Evolutionary conservation across 129 eudicot genomes (phyloP), one percentile per base, ranked within the genome.

Genomic region (Erigeron canadensis): DNA sequence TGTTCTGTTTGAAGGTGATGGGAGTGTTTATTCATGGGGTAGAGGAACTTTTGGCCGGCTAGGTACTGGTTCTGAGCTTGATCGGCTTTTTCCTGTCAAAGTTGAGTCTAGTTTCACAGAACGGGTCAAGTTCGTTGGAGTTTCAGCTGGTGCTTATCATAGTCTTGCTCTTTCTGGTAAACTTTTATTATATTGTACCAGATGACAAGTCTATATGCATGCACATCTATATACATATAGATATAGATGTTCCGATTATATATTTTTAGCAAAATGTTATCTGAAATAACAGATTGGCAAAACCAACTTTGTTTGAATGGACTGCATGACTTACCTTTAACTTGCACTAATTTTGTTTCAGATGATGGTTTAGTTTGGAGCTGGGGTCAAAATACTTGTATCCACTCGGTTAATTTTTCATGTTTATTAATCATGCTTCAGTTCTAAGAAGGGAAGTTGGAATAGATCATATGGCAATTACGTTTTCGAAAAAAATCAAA

Each of bases 301-400:
- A 17, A 67, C 11, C 37, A 8, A 4, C 16, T 45, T 61, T n/a
- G 40, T 45, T 48, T 34, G 38, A 73, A 18, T 34, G 12, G 43
- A 51, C 55, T 17, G 10, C 10, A 17, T 12, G 17, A 54, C 12
- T 53, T 39, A 40, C 63, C 48, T 42, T 28, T 28, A 28, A 28
- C 34, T 28, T 28, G 34, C 34, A 28, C 34, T 71, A 46, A 6
- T 71, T 10, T 76, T 51, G 43, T 71, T 78, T 85, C 98, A 93
- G 98, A 93, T 80, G 92, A 93, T 81, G 96, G 96, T 79, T 85
- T 92, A 64, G 86, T 87, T 43, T 93, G 95, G 92, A 87, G 95
- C 79, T 93, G 96, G 98, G 98, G 98, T 79, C 85, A 86, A 71
- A 89, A 89, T 81, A 77, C 71, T 13, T 93, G 96, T 93, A 93